Conservation (phyloP, 2,329 filamentous ascomycete genomes). For the Diaporthe amygdali region DNA sequence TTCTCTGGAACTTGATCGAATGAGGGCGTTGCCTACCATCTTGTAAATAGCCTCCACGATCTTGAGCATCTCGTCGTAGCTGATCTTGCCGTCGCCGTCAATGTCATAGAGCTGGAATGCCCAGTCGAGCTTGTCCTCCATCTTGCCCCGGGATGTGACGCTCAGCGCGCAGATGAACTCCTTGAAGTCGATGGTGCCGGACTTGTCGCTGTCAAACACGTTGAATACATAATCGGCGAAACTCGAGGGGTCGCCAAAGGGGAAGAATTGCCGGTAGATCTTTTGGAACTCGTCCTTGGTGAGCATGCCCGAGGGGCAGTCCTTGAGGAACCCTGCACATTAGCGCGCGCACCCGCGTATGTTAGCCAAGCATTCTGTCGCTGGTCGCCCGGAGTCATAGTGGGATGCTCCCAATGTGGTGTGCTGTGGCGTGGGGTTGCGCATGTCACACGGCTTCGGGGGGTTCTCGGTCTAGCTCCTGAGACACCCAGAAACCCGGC, state of each 20-base stretch:
- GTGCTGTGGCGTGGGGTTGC: background rate
- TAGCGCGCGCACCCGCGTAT: constrained; percentile 11
- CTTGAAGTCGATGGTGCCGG: constrained; percentile 98
- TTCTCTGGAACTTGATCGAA: background rate
- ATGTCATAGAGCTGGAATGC: constrained; percentile 99
- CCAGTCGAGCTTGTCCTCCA: constrained; percentile 99
- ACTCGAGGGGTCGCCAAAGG: constrained; percentile 94
- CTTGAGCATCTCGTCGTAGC: constrained; percentile 97
- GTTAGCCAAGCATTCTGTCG: background rate
- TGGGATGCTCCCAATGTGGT: background rate
- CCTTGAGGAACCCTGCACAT: constrained; percentile 86
- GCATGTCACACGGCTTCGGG: background rate
- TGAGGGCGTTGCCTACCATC: constrained; percentile 73
- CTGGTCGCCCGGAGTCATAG: too few species aligned
- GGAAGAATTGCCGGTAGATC: constrained; percentile 99
- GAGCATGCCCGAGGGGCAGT: constrained; percentile 95
- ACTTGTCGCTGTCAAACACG: constrained; percentile 97
- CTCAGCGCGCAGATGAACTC: constrained; percentile 98
- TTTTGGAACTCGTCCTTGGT: constrained; percentile 99
- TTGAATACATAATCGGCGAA: constrained; percentile 99
- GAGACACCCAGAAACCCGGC: background rate
- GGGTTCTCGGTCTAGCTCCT: background rate
- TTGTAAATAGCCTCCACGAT: constrained; percentile 99
- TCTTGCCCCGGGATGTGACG: constrained; percentile 95
- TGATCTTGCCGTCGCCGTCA: constrained; percentile 98